These are phyloP conservation scores for Alnus glutinosa DNA, from an alignment of 306 rosid species.

Conservation along the genomic window DNA sequence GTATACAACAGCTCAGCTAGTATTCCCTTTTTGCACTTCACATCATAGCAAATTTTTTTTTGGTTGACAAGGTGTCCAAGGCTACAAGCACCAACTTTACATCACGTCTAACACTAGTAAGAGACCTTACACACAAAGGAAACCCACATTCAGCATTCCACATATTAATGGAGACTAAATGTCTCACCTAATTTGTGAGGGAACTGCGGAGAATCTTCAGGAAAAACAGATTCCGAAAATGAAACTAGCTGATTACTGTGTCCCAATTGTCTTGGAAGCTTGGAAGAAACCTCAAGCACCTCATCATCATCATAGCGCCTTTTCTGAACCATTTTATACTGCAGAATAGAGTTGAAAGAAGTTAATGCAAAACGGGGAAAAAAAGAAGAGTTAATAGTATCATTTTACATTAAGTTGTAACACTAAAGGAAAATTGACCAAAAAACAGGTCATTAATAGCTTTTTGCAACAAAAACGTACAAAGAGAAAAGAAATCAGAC, in stretches of 20 bases:
- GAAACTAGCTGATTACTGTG: conserved; percentile 52
- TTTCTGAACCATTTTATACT: conserved; percentile 82
- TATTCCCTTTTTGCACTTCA: not conserved
- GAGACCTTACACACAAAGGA: not conserved
- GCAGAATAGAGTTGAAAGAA: conserved; percentile 30
- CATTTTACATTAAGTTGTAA: not conserved
- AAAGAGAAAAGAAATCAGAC: not conserved
- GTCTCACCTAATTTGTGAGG: conserved; percentile 64
- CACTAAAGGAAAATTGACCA: not conserved
- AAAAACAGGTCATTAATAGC: not conserved
- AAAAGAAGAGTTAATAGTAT: not conserved
- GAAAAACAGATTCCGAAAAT: conserved; percentile 71
- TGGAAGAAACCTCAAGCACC: conserved; percentile 57
- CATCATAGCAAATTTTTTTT: not conserved
- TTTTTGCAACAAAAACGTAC: not conserved
- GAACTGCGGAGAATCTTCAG: conserved; percentile 36
- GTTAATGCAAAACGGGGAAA: not conserved
- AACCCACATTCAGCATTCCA: conserved; percentile 8
- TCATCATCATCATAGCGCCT: conserved; percentile 75
- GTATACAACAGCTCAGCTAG: not conserved
- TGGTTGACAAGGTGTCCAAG: not conserved
- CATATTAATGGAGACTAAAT: not conserved
- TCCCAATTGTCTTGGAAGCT: conserved; percentile 65
- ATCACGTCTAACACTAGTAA: too few relatives aligned
- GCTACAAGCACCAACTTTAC: not conserved